Conservation (phyloP, 495 filamentous ascomycete species). For the Tuber melanosporum region DNA sequence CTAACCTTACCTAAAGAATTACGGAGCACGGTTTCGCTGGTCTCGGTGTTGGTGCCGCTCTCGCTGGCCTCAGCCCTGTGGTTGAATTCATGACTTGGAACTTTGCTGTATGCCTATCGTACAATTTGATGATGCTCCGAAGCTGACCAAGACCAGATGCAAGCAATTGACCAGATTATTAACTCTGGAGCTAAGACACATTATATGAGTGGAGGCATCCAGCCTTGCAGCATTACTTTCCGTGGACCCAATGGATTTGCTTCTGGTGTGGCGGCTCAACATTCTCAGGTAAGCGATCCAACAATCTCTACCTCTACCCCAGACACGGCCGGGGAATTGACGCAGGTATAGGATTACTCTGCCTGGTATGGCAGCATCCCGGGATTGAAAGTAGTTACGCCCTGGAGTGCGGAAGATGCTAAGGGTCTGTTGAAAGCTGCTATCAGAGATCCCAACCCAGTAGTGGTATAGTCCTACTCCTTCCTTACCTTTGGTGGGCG, state of each 20-base stretch:
- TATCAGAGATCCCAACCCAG: constrained; percentile 96
- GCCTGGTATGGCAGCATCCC: constrained; percentile 98
- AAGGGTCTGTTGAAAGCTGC: constrained; percentile 97
- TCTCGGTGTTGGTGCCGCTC: constrained; percentile 86
- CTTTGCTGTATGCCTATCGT: constrained; percentile 59
- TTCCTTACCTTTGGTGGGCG: not conserved
- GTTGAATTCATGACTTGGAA: constrained; percentile 98
- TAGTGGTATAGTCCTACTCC: constrained; percentile 52
- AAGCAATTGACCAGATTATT: constrained; percentile 98
- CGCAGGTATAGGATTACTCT: constrained; percentile 52
- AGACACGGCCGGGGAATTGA: not conserved
- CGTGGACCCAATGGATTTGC: constrained; percentile 98
- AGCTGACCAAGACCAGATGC: constrained; percentile 54
- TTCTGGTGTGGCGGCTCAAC: constrained; percentile 89
- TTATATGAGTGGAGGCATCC: constrained; percentile 99
- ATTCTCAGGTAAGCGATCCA: constrained; percentile 65
- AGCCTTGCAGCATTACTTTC: constrained; percentile 99
- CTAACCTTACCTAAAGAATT: constrained; percentile 50
- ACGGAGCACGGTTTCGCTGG: constrained; percentile 93
- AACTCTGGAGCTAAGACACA: constrained; percentile 99
- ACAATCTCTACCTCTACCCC: not conserved
- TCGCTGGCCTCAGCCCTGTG: constrained; percentile 88
- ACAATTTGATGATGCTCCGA: constrained; percentile 3
- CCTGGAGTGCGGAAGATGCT: constrained; percentile 94
- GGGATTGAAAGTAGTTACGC: constrained; percentile 90